A percentile compares a stretch with the other conserved stretches of the same genome.
Evolutionary conservation across 306 rosid genomes (phyloP).

Genomic region (Acmispon strigosus): DNA sequence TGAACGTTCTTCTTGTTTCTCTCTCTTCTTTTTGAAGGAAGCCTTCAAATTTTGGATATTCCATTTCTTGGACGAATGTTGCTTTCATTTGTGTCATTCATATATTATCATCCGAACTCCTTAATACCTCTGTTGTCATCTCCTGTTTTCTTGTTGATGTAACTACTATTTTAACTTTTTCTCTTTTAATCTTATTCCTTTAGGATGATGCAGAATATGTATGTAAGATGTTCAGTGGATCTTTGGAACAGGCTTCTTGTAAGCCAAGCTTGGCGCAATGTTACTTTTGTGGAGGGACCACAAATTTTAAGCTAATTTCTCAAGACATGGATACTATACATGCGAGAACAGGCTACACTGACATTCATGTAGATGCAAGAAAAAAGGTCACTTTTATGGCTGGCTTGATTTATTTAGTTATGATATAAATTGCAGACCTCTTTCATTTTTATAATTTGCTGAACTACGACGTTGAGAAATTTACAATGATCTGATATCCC

Average conservation of each 20-base stretch:
- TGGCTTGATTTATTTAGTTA: constrained; percentile 20
- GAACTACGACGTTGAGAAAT: neutral
- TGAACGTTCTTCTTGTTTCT: neutral
- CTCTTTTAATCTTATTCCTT: constrained; percentile 18
- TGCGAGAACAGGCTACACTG: constrained; percentile 31
- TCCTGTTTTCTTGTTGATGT: neutral
- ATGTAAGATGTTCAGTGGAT: constrained; percentile 48
- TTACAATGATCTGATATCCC: neutral
- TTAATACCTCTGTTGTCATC: no score
- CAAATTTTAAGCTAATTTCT: constrained; percentile 58
- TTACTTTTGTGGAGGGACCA: constrained; percentile 51
- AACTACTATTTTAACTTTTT: neutral
- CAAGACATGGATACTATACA: constrained; percentile 36
- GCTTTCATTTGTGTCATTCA: neutral
- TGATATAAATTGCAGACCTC: neutral
- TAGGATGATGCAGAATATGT: constrained; percentile 75
- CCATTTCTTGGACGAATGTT: neutral
- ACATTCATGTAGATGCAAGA: constrained; percentile 25
- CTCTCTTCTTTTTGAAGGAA: neutral
- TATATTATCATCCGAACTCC: neutral
- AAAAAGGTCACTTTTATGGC: constrained; percentile 55
- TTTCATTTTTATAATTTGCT: neutral
- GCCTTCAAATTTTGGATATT: neutral
- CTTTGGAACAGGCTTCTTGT: constrained; percentile 31
- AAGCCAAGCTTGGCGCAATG: constrained; percentile 34